Base-by-base conservation (phyloP, 441 rosid genomes). In the Breynia disticha region DNA sequence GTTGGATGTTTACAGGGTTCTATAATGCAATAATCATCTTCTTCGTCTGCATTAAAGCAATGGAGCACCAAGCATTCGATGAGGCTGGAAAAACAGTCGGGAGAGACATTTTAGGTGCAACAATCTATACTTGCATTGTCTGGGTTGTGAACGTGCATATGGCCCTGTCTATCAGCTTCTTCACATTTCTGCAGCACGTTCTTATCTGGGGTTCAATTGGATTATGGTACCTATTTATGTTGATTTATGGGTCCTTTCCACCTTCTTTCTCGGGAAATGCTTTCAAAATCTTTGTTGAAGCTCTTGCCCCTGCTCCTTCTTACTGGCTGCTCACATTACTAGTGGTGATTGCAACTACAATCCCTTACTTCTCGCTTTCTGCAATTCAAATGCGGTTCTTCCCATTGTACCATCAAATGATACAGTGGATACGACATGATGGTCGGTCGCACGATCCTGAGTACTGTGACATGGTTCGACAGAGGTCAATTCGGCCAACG, bases 71-170 rank as follows among this genome's bases (percentile, higher is more conserved):
- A 60, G 82, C 95, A 19, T 84, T 88, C 52, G 67, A 78, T 44
- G 69, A 66, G 50, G 86, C 81, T 3, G 98, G 98, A 16, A 79
- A 77, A 72, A 81, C 87, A 0, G 90, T 72, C 0, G 95, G 91
- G 6, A 42, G 81, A 49, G 95, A 88, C 44, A 64, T 84, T 60
- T 76, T 91, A 0, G 98, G 97, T 1, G 80, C 87, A 16, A 84
- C 84, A 38, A 81, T 86, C 81, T 91, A 91, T 72, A 79, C 98
- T 1, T 84, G 97, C 22, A 55, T 86, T 0, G 90, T 88, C 13
- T 88, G 95, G 95, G 82, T 72, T 5, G 98, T 88, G 54, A 91
- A 86, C 67, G 70, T 86, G 60, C 97, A 88, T 58, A 88, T 91
- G 86, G 88, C 80, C 18, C 62, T 91, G n/a, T 73, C 94, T 2